phyloP scores from a whole-genome alignment of 495 filamentous ascomycete species.

The Xylona heveae region DNA sequence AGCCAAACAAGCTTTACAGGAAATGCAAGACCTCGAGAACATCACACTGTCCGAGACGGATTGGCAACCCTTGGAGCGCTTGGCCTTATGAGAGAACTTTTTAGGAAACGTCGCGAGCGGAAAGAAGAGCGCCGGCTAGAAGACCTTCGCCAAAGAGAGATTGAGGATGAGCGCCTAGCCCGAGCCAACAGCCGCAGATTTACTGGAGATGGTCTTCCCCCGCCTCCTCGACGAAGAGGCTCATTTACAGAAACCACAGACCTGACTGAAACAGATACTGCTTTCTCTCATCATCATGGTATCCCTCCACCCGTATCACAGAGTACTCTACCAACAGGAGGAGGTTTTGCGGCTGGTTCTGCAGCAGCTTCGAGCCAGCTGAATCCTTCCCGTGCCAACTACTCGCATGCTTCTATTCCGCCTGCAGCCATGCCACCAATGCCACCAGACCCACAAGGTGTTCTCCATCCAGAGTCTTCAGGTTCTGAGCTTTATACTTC shows the following conservation, averaged over 20 bases:
- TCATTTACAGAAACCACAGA: slow-evolving; percentile 11
- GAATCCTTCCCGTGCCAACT: slow-evolving; percentile 10
- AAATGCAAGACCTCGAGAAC: slow-evolving; percentile 15
- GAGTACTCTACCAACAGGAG: background rate
- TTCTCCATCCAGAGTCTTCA: slow-evolving; percentile 37
- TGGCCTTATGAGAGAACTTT: slow-evolving; percentile 41
- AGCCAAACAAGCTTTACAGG: slow-evolving; percentile 11
- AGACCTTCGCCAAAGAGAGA: slow-evolving; percentile 29
- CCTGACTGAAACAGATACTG: slow-evolving; percentile 1
- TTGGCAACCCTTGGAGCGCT: slow-evolving; percentile 44
- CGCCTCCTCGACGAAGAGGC: slow-evolving; percentile 28
- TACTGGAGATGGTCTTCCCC: slow-evolving; percentile 41
- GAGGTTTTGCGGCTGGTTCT: background rate
- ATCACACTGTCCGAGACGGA: slow-evolving; percentile 34
- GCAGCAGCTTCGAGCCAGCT: background rate
- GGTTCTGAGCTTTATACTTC: slow-evolving; percentile 35
- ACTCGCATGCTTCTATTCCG: slow-evolving; percentile 15
- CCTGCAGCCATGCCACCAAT: slow-evolving; percentile 24
- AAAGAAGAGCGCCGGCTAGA: slow-evolving; percentile 45
- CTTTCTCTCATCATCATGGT: slow-evolving; percentile 2
- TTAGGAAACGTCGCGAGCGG: slow-evolving; percentile 34
- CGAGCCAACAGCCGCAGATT: slow-evolving; percentile 29
- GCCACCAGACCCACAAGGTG: slow-evolving; percentile 30
- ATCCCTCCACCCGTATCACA: slow-evolving; percentile 4
- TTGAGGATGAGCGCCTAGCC: slow-evolving; percentile 37